Evolutionary conservation across 2,329 filamentous ascomycete genomes (phyloP).

Genomic region (Thielaviopsis ethacetica): DNA sequence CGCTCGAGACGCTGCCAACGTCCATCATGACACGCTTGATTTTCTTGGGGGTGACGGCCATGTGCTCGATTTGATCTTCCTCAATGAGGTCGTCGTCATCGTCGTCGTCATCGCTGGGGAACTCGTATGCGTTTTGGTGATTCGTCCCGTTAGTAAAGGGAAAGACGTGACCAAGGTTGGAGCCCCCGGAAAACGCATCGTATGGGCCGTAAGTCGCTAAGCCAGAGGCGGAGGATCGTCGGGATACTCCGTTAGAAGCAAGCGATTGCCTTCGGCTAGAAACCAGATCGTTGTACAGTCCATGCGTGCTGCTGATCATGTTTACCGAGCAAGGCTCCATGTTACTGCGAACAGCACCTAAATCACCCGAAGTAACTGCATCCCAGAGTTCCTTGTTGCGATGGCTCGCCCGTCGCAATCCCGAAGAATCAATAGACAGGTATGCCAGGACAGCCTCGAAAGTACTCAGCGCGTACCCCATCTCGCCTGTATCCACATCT

Average conservation of each 20-base stretch:
- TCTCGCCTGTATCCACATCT: constrained; percentile 89
- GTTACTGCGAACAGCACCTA: constrained; percentile 59
- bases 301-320: neutral
- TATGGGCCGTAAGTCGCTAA: constrained; percentile 18
- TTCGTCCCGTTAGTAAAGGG: constrained; percentile 42
- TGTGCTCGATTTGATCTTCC: constrained; percentile 4
- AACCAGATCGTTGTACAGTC: constrained; percentile 4
- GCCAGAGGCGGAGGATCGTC: constrained; percentile 22
- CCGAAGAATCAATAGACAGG: constrained; percentile 64
- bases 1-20: constrained; percentile 70
- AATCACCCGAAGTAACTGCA: constrained; percentile 59
- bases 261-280: constrained; percentile 6
- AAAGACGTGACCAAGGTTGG: constrained; percentile 68
- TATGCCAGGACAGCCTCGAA: constrained; percentile 90
- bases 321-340: constrained; percentile 46
- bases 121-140: constrained; percentile 21
- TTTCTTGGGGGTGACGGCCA: constrained; percentile 26
- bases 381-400: constrained; percentile 82
- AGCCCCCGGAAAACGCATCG: constrained; percentile 38
- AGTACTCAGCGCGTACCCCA: constrained; percentile 90
- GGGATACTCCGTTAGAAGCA: constrained; percentile 19
- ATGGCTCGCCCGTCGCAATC: constrained; percentile 67
- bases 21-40: constrained; percentile 80
- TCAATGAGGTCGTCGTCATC: constrained; percentile 16
- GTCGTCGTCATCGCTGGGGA: constrained; percentile 15